Evolutionary conservation across 2,329 filamentous ascomycete species (phyloP), one percentile per base, ranked within the genome.

Genomic region (Ceratocystis variospora): DNA sequence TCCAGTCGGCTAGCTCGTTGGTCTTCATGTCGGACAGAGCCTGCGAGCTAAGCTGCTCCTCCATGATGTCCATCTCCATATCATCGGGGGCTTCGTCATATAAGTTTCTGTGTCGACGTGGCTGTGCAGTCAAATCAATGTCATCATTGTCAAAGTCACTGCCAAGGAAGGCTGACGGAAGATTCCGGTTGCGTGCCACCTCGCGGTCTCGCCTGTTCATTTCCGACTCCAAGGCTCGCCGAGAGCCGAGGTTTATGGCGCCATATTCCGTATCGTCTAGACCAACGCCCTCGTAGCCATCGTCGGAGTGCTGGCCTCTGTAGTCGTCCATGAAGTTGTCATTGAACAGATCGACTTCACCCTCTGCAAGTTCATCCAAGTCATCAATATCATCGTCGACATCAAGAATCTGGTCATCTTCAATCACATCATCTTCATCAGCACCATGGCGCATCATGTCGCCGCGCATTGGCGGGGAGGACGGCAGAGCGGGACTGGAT

Each of bases 11-110:
- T 73, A 99, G 79, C 71, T 89, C 96, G 19, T 90, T 84, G 19
- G 94, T 91, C 75, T 99, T 99, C 70, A 97, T 87, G 74, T 99
- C 94, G 69, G 89, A 86, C 53, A 99, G 80, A 12, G 90, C 90
- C 76, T 97, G 93, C 0, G 97, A 83, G 1, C 92, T 92, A 22
- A 99, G 83, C 75, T 97, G 92, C 75, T 96, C 93, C 70, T 95
- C 89, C 89, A 97, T 93, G 70, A 96, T 91, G 73, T 96, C 90
- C 67, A 87, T 89, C 85, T 96, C 91, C 69, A 92, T 88, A 70
- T 96, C 92, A 70, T 96, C 92, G 12, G 87, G 86, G 50, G 96
- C 91, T 76, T 99, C 95, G 70, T 99, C 94, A 73, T 97, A 99
- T 71, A 88, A 85, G 76, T 94, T 89, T 71, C 94, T 86, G 64